Conservation (phyloP, 495 filamentous ascomycete species). For the Sporormia fimetaria region DNA sequence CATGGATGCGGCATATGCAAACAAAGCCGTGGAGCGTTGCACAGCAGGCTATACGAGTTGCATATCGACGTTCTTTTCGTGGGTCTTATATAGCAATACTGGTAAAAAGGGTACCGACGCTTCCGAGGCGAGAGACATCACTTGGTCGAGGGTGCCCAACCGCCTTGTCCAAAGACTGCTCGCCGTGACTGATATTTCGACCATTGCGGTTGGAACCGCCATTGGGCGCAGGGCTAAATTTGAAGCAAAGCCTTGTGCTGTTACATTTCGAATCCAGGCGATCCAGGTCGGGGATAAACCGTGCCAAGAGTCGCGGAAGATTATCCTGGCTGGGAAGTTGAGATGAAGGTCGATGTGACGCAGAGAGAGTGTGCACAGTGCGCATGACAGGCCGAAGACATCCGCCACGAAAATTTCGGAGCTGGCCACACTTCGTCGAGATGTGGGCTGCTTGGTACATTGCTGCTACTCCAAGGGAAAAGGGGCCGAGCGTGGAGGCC, state of each 20-base stretch:
- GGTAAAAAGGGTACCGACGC: too few relatives aligned
- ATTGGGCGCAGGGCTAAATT: conserved; percentile 9
- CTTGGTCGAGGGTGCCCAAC: neutral
- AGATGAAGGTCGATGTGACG: neutral
- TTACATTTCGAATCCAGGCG: conserved; percentile 9
- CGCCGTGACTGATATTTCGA: conserved; percentile 1
- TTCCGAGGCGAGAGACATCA: too few relatives aligned
- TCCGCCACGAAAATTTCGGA: too few relatives aligned
- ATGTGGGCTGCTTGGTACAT: too few relatives aligned
- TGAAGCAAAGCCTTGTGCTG: conserved; percentile 8
- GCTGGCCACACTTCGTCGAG: too few relatives aligned
- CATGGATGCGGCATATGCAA: conserved; percentile 5
- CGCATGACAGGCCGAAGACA: conserved; percentile 12
- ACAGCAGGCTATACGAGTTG: conserved; percentile 1
- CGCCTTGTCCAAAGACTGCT: neutral
- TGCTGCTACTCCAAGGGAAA: too few relatives aligned
- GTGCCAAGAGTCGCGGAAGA: conserved; percentile 11
- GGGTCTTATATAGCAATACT: conserved; percentile 12
- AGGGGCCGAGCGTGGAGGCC: too few relatives aligned
- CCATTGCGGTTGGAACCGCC: neutral
- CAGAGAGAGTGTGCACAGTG: conserved; percentile 3
- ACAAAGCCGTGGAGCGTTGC: neutral
- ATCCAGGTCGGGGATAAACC: conserved; percentile 1
- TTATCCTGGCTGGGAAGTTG: conserved; percentile 18
- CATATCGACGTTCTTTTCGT: conserved; percentile 1